Base-by-base conservation (phyloP, 106 monocot genomes). In the Allium fistulosum region DNA sequence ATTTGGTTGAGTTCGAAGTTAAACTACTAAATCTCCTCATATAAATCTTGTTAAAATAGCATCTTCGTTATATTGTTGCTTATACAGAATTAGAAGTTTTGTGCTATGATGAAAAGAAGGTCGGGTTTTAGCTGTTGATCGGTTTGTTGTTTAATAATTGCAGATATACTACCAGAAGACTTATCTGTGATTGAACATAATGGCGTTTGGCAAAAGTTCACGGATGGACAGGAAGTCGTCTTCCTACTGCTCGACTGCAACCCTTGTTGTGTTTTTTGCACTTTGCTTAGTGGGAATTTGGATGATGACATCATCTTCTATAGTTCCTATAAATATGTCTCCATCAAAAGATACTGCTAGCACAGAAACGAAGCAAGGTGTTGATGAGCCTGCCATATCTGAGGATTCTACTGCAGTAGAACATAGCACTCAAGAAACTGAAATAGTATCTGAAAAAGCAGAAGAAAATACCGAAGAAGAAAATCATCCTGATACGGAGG, bases 221-320 rank as follows among this genome's bases (percentile, higher is more conserved):
- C 64, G 83, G 58, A 77, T 79, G 48, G 88, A 88, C 61, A 72
- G 52, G 58, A 77, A 75, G 72, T 80, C 73, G 26, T 83, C 87
- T 10, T 83, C 87, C 10, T 80, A 71, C 49, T 85, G 82, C 63
- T 87, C 85, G 18, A 82, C 74, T 7, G 53, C 62, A 57, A 82
- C 78, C 59, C 49, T 85, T 50, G 84, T 82, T 53, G 73, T 84
- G 28, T 87, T 94, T 79, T 82, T 94, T 28, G 80, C 80, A 62
- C 79, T 90, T 69, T 82, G 86, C 63, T 69, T 94, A 53, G 79
- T 90, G 46, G 87, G 82, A 5, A 79, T 94, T 49, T 94, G 94
- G 94, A 87, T 90, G 87, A 74, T 83, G 76, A 81, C 87, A 56
- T 90, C 87, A 27, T 80, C 77, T 12, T 71, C 75, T 15, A 74